Conservation (phyloP, 106 monocot species). For the Posidonia australis region DNA sequence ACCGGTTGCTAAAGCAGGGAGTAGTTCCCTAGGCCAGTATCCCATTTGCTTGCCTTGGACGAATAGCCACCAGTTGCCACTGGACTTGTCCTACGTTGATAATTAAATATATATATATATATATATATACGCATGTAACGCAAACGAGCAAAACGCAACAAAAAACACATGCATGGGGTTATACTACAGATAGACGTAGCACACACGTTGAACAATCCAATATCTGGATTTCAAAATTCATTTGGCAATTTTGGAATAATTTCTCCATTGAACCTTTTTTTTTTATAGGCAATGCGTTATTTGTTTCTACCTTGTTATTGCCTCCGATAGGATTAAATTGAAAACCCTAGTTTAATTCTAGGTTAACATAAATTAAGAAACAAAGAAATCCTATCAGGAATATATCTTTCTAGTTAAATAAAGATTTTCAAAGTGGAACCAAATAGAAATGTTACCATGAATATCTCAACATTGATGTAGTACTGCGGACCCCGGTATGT, state of each 20-base stretch:
- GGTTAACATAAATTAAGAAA: background rate
- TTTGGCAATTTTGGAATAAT: no score
- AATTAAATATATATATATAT: background rate
- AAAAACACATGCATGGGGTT: no score
- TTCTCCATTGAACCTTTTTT: no score
- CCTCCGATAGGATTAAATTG: no score
- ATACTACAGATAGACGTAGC: no score
- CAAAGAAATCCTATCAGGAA: no score
- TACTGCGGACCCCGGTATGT: background rate
- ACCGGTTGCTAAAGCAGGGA: background rate
- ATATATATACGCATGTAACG: background rate
- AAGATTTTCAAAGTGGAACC: background rate
- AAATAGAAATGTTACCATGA: background rate
- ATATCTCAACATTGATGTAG: slow-evolving; percentile 6
- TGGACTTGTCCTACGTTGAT: slow-evolving; percentile 2
- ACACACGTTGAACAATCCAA: no score
- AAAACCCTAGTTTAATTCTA: no score
- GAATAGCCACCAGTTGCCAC: slow-evolving; percentile 11
- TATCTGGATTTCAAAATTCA: no score
- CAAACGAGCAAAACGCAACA: background rate
- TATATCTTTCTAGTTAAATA: background rate
- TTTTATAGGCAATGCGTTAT: no score
- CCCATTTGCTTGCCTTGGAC: slow-evolving; percentile 7
- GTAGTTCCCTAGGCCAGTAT: slow-evolving; percentile 10
- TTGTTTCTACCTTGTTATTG: no score